phyloP scores from a whole-genome alignment of 1,284 basidiomycete species.

The Termitomyces sp. region DNA sequence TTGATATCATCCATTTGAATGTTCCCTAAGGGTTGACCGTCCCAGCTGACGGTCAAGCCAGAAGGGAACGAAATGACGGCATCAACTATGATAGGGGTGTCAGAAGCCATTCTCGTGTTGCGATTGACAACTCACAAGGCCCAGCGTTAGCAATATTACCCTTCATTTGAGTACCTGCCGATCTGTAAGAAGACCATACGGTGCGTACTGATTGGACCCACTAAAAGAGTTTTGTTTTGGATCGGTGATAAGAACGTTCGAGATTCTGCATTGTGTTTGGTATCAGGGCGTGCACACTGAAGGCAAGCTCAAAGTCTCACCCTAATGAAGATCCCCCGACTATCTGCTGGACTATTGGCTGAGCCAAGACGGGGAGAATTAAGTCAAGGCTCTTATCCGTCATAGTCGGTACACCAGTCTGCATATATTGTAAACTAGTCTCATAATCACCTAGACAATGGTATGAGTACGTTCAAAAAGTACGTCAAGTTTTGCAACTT shows the following conservation, averaged over 20 bases:
- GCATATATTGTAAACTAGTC: conserved; percentile 61
- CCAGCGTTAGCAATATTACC: conserved; percentile 73
- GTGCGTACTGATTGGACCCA: conserved; percentile 18
- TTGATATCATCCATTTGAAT: conserved; percentile 61
- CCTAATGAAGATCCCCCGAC: conserved; percentile 56
- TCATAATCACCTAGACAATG: conserved; percentile 49
- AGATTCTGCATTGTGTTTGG: conserved; percentile 35
- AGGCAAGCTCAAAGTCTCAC: conserved; percentile 27
- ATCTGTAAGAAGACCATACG: conserved; percentile 5
- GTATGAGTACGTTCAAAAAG: neutral
- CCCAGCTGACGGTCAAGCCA: conserved; percentile 64
- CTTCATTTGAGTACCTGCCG: conserved; percentile 47
- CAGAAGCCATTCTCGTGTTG: neutral
- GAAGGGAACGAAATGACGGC: conserved; percentile 63
- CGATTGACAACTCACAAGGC: conserved; percentile 49
- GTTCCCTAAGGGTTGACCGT: conserved; percentile 52
- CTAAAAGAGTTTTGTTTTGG: conserved; percentile 57
- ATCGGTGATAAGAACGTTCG: conserved; percentile 54
- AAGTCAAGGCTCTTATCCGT: conserved; percentile 62
- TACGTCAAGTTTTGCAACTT: neutral
- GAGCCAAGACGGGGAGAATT: conserved; percentile 67
- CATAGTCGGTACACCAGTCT: conserved; percentile 49
- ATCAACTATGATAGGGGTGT: conserved; percentile 43
- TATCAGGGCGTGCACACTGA: neutral
- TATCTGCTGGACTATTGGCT: conserved; percentile 78